A percentile compares a stretch with the other conserved stretches of the same genome.
phyloP scores from a whole-genome alignment of 306 rosid genomes.

The Vigna mungo region DNA sequence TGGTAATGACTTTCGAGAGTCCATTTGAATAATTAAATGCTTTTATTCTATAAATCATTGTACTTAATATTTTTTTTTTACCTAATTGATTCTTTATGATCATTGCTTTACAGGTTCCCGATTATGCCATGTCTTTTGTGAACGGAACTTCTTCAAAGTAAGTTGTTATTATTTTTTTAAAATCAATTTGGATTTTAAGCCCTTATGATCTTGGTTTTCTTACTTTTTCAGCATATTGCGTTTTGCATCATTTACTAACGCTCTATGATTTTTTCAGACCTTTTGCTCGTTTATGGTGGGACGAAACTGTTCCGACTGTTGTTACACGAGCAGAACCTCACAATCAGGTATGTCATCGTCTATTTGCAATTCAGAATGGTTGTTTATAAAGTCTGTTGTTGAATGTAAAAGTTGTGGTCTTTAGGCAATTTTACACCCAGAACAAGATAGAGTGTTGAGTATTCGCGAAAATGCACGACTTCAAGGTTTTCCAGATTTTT shows the following conservation, averaged over 20 bases:
- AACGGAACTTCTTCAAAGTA: conserved; percentile 78
- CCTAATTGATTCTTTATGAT: too few species aligned
- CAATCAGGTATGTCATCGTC: conserved; percentile 56
- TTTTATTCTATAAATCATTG: too few species aligned
- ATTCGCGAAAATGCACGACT: conserved; percentile 90
- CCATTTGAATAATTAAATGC: too few species aligned
- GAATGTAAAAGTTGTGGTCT: neutral
- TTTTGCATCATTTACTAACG: neutral
- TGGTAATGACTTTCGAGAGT: conserved; percentile 54
- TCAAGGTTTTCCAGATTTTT: conserved; percentile 94
- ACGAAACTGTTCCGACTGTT: conserved; percentile 91
- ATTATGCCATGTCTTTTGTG: conserved; percentile 79
- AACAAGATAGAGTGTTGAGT: conserved; percentile 78
- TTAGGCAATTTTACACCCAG: conserved; percentile 76
- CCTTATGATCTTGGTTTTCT: neutral
- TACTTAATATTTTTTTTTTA: too few species aligned
- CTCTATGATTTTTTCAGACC: conserved; percentile 57
- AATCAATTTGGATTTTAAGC: neutral
- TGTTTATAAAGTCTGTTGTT: neutral
- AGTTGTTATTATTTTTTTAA: conserved; percentile 14
- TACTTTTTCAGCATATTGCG: too few species aligned
- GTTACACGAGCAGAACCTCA: conserved; percentile 77
- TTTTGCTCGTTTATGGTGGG: conserved; percentile 95
- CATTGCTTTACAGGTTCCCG: conserved; percentile 59
- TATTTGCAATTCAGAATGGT: neutral